These are phyloP conservation scores for Scytalidium sp. DNA, from an alignment of 2,329 filamentous ascomycete species.

Conservation along the genomic window DNA sequence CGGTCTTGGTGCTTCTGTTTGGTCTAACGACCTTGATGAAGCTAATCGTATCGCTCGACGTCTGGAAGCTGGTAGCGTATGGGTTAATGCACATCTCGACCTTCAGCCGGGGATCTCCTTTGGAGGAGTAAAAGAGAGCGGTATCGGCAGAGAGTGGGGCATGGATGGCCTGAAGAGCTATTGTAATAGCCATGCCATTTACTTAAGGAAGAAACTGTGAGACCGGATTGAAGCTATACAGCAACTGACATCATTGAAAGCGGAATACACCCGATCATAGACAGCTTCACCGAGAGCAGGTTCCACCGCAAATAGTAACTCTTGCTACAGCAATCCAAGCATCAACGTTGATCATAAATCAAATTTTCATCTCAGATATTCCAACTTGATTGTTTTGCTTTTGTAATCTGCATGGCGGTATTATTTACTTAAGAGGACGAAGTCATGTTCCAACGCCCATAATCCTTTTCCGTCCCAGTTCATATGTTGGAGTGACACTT, in stretches of 20 bases:
- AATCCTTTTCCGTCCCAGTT: not conserved
- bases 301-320: too few species aligned
- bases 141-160: slow-evolving; percentile 24
- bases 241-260: too few species aligned
- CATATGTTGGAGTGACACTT: not conserved
- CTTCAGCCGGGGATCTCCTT: slow-evolving; percentile 38
- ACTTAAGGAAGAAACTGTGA: slow-evolving; percentile 15
- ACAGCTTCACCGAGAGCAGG: too few species aligned
- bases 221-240: too few species aligned
- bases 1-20: slow-evolving; percentile 57
- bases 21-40: slow-evolving; percentile 47
- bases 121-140: slow-evolving; percentile 30
- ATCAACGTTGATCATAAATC: too few species aligned
- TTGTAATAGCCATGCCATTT: slow-evolving; percentile 16
- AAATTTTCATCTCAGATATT: too few species aligned
- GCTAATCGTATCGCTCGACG: slow-evolving; percentile 50
- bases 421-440: not conserved
- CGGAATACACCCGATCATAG: too few species aligned
- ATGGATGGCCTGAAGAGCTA: slow-evolving; percentile 12
- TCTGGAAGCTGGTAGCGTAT: slow-evolving; percentile 58
- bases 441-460: not conserved
- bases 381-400: too few species aligned
- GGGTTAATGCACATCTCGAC: slow-evolving; percentile 54
- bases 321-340: too few species aligned
- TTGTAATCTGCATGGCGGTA: too few species aligned